Conservation (phyloP, 2,329 filamentous ascomycete genomes). For the Penicillium sp. region DNA sequence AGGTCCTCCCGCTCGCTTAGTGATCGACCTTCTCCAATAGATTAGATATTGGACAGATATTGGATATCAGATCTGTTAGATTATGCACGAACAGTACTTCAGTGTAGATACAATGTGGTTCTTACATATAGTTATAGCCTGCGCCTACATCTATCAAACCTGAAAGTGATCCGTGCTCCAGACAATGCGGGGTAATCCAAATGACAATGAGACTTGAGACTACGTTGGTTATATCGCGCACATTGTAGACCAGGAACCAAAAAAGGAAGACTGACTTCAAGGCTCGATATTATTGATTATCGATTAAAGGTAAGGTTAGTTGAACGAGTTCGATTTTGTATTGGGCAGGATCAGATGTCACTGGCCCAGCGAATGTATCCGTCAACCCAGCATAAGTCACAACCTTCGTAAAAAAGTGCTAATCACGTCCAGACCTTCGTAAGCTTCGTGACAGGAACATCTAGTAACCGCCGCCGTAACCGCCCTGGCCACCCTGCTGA, state of each 20-base stretch:
- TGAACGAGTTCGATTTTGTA: constrained; percentile 12
- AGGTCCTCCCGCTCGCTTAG: constrained; percentile 4
- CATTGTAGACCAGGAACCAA: not conserved
- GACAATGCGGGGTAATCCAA: not conserved
- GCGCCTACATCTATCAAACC: too few relatives aligned
- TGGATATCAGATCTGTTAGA: not conserved
- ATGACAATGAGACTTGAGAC: not conserved
- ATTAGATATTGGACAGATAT: not conserved
- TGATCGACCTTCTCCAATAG: constrained; percentile 1
- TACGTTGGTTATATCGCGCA: not conserved
- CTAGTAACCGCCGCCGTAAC: constrained; percentile 11
- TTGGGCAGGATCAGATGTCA: constrained; percentile 3
- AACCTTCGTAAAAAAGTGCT: constrained; percentile 9
- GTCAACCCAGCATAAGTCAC: constrained; percentile 11
- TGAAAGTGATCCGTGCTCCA: not conserved
- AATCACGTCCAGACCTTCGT: constrained; percentile 9
- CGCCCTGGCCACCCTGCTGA: constrained; percentile 1
- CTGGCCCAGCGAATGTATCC: constrained; percentile 6
- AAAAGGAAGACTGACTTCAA: not conserved
- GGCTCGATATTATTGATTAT: constrained; percentile 10
- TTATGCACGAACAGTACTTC: not conserved
- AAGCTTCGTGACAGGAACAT: constrained; percentile 4
- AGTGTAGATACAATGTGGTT: not conserved
- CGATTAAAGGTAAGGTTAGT: constrained; percentile 8
- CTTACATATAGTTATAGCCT: not conserved